These are phyloP conservation scores for Ensete glaucum DNA, from an alignment of 176 grass and related monocot species.

Conservation along the genomic window DNA sequence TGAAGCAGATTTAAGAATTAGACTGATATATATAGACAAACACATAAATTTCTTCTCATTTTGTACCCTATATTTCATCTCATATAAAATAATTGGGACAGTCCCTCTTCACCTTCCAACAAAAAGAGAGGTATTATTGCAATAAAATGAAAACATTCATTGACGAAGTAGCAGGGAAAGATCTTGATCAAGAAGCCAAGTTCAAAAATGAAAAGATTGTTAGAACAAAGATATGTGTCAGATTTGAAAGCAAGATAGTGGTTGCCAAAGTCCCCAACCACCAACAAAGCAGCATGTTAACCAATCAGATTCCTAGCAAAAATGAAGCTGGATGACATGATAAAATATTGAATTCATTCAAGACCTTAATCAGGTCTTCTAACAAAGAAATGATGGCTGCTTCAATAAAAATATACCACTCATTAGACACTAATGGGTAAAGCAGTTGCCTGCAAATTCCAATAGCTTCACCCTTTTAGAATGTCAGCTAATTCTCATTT, in stretches of 20 bases:
- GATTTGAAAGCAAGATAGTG: too few relatives aligned
- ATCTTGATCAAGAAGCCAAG: neutral
- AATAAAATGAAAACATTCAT: neutral
- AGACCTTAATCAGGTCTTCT: conserved; percentile 2
- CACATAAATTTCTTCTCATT: too few relatives aligned
- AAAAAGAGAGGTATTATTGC: neutral
- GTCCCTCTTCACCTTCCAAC: too few relatives aligned
- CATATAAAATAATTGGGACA: too few relatives aligned
- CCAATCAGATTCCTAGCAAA: neutral
- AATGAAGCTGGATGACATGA: too few relatives aligned
- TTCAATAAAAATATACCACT: neutral
- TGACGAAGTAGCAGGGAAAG: neutral
- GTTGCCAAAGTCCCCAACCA: neutral
- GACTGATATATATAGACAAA: too few relatives aligned
- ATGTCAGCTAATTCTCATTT: neutral
- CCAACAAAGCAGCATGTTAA: neutral
- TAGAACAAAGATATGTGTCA: neutral
- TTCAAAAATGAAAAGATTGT: neutral
- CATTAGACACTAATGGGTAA: neutral
- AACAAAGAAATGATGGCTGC: conserved; percentile 1
- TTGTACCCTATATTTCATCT: too few relatives aligned
- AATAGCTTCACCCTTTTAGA: neutral
- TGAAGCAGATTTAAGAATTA: too few relatives aligned
- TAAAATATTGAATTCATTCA: neutral
- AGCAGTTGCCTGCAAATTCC: neutral